A percentile compares a stretch with the other conserved stretches of the same genome.
Conservation (phyloP, 1,284 basidiomycete species). For the Rhodotorula sp. region DNA sequence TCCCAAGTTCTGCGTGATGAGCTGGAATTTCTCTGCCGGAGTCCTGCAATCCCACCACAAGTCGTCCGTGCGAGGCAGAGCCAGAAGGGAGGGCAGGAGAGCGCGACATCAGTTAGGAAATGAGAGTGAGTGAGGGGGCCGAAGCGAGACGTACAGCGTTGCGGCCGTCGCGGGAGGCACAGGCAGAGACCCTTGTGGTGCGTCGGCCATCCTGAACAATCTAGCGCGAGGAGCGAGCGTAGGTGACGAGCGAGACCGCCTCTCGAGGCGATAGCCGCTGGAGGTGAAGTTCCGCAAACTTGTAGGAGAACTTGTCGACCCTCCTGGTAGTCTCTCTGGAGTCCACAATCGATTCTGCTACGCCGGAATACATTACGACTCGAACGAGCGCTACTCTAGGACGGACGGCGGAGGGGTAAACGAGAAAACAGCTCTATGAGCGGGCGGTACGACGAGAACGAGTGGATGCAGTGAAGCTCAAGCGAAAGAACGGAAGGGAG, state of each 20-base stretch:
- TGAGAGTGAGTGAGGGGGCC: neutral
- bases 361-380: too few species aligned
- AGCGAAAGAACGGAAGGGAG: neutral
- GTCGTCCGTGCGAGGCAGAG: neutral
- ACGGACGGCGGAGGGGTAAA: neutral
- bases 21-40: constrained; percentile 67
- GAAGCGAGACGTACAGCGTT: constrained; percentile 12
- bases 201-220: constrained; percentile 5
- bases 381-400: too few species aligned
- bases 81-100: neutral
- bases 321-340: too few species aligned
- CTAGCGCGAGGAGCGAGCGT: neutral
- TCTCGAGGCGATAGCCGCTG: too few species aligned
- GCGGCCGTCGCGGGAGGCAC: constrained; percentile 10
- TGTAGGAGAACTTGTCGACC: too few species aligned
- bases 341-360: too few species aligned
- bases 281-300: too few species aligned
- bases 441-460: neutral
- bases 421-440: neutral
- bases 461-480: neutral
- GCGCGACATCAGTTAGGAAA: neutral
- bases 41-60: constrained; percentile 4
- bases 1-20: constrained; percentile 82
- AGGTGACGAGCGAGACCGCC: neutral
- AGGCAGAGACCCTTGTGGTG: constrained; percentile 18